Base-by-base conservation (phyloP, 176 grass and related monocot species). In the Triticum timopheevii region DNA sequence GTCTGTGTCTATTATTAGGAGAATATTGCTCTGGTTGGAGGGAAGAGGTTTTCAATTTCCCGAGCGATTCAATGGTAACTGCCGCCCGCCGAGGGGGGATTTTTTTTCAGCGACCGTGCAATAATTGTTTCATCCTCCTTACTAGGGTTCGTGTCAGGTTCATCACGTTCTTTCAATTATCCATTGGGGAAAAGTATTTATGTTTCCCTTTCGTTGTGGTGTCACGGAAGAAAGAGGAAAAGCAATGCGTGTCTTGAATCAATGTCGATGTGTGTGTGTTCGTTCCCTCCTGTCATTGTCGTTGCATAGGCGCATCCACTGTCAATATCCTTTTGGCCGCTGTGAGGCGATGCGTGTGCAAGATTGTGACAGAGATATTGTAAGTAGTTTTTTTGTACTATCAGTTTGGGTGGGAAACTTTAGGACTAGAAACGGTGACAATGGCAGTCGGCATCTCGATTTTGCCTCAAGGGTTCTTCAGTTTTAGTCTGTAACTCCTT, bases 321-420 rank as follows among this genome's bases (percentile, higher is more conserved):
- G 90, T 78, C 56, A 78, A 71, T 54, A 6, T 1, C 44, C 47
- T 56, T 22, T n/a, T 67, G 1, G 58, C 56, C 33, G 3, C 24
- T 85, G 73, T 74, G 27, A 35, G 80, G 22, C 30, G 78, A 77
- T 82, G 78, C n/a, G 22, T 70, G 49, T 70, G 64, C 52, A 7
- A 54, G 68, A 85, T 85, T 82, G 82, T 54, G 86, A 85, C 78
- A 30, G 82, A 30, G 69, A 85, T 85, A 71, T 71, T 88, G 59
- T 70, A n/a, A n/a, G n/a, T n/a, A 13, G 39, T 42, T 65, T 27
- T 80, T 80, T 7, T 56, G 4, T 13, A 0, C 2, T 76, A 17
- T 76, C 16, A 6, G 54, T 54, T 54, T 1, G 73, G 0, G 27
- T 77, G 4, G 74, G 22, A 31, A 34, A 22, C 30, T 13, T 54